Percentiles rank a stretch among this genome's conserved stretches.
phyloP scores from a whole-genome alignment of 148 eudicot genomes.

The Silene latifolia region DNA sequence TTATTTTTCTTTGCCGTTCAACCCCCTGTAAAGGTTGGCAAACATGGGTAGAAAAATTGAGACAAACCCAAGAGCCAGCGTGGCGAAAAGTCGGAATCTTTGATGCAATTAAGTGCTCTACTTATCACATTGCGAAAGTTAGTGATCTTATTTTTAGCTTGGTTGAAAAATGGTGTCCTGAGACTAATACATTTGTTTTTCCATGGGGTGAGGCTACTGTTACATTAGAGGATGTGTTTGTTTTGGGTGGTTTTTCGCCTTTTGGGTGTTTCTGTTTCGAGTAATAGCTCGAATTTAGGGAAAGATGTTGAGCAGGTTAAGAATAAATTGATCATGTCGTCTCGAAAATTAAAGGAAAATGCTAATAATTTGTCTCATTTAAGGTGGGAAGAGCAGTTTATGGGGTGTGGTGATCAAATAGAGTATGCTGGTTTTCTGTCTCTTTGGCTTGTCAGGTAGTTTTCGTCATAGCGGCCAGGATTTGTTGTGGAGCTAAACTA shows the following conservation, averaged over 20 bases:
- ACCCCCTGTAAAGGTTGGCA: neutral
- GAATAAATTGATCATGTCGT: no score
- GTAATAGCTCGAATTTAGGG: no score
- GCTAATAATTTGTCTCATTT: no score
- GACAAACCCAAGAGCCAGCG: constrained; percentile 15
- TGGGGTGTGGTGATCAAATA: no score
- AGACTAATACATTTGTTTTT: constrained; percentile 28
- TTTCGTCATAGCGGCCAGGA: constrained; percentile 26
- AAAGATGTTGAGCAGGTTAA: no score
- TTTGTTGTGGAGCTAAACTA: constrained; percentile 26
- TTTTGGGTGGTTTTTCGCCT: constrained; percentile 30
- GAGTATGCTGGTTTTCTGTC: constrained; percentile 17
- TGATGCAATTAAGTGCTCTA: constrained; percentile 29
- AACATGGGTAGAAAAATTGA: constrained; percentile 18
- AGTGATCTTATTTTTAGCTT: constrained; percentile 21
- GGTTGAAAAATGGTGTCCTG: constrained; percentile 37
- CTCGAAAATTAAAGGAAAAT: no score
- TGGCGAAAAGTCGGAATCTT: constrained; percentile 30
- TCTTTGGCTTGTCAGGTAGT: constrained; percentile 32
- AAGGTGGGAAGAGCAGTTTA: no score
- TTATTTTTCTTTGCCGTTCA: neutral
- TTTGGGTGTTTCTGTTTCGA: constrained; percentile 16
- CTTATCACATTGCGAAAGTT: constrained; percentile 20
- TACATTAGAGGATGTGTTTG: constrained; percentile 39
- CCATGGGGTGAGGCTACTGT: constrained; percentile 44